Base-by-base conservation (phyloP, 495 filamentous ascomycete genomes). In the Geoglossum glabrum region DNA sequence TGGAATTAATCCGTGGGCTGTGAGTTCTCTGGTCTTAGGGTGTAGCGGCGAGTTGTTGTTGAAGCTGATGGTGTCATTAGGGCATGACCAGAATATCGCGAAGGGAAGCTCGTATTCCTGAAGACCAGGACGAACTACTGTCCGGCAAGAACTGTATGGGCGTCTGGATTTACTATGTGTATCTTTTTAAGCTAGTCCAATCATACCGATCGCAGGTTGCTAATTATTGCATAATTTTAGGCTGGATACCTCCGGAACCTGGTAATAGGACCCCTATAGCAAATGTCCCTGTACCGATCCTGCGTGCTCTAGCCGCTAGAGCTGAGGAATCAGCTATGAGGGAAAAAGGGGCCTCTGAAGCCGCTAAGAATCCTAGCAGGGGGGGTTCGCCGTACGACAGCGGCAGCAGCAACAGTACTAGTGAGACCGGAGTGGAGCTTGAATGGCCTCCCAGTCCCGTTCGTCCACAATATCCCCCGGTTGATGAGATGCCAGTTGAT, bases 91-190 rank as follows among this genome's bases (percentile, higher is more conserved):
- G 58, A 40, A 73, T 82, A 49, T 66, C 68, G 25, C 65, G 61
- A 23, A 64, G 65, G 50, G 73, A 82, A 61, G 66, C 79, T 27
- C 69, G 60, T 33, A 78, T 88, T 49, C 76, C 79, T 6, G 73
- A 68, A 34, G 75, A 79, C 17, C 87, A 94, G 63, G 67, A 69
- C 52, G 62, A 70, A 21, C 65, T 89, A 19, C 65, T 93, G 3
- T 72, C 78, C 17, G 64, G 68, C 1, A 59, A 65, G 17, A 70
- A 77, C n/a, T 72, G 63, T 64, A 58, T 61, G 34, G 59, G 57
- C 10, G 13, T 17, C 55, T 63, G 1, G 64, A 61, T 27, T 13
- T 33, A 21, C 61, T 13, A 56, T 62, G 3, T 50, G 61, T 30
- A 30, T 60, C 28, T 45, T 21, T 1, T 45, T 17, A 1, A 9